A percentile compares a stretch with the other conserved stretches of the same genome.
Conservation (phyloP, 2,329 filamentous ascomycete genomes). For the Elsinoe ampelina region DNA sequence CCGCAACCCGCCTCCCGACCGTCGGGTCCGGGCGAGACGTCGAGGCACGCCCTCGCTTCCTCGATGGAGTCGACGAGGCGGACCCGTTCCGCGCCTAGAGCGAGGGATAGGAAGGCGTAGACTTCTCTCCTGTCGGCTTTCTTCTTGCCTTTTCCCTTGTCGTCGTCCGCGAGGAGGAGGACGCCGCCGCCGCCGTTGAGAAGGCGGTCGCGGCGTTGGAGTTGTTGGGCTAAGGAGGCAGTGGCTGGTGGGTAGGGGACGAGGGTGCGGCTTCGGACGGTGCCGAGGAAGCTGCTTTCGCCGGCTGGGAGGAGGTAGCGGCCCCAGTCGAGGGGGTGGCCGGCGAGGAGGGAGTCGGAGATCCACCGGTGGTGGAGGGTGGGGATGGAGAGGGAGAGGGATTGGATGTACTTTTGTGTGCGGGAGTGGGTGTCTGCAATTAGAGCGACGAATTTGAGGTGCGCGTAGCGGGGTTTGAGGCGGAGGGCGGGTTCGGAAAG, state of each 20-base stretch:
- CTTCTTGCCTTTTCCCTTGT: conserved; percentile 42
- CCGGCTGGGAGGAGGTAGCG: conserved; percentile 81
- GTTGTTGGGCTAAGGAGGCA: conserved; percentile 48
- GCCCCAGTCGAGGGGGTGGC: conserved; percentile 60
- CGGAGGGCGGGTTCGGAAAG: conserved; percentile 18
- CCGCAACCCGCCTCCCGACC: conserved; percentile 48
- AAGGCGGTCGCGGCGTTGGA: conserved; percentile 36
- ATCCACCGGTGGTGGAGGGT: conserved; percentile 80
- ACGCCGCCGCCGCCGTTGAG: conserved; percentile 55
- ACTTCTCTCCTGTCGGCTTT: conserved; percentile 53
- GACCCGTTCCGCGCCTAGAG: conserved; percentile 62
- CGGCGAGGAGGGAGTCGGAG: conserved; percentile 56
- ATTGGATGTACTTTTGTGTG: conserved; percentile 88
- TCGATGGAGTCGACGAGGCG: conserved; percentile 55
- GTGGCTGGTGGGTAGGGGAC: conserved; percentile 48
- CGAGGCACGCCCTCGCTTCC: conserved; percentile 50
- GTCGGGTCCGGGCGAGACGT: not conserved
- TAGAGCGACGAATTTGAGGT: conserved; percentile 69
- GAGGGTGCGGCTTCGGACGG: conserved; percentile 65
- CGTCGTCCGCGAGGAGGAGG: conserved; percentile 54
- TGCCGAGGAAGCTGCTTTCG: conserved; percentile 66
- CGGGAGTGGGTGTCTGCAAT: conserved; percentile 80
- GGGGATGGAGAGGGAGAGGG: conserved; percentile 78
- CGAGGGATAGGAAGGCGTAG: conserved; percentile 71
- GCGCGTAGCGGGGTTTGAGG: conserved; percentile 44